Conservation (phyloP, 805 yeast genomes). For the Kuraishia cidri region DNA sequence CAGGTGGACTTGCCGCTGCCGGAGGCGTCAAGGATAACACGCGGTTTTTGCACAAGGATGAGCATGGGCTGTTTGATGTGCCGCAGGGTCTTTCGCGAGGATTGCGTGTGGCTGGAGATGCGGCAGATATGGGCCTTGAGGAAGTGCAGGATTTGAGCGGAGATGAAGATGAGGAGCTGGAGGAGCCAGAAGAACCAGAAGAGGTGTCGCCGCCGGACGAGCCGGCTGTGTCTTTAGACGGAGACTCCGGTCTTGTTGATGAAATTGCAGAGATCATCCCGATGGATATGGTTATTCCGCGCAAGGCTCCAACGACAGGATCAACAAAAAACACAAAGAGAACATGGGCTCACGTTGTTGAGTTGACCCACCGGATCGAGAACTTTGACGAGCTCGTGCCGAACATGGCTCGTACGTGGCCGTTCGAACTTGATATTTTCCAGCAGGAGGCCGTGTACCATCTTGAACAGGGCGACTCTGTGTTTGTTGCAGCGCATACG, state of each 20-base stretch:
- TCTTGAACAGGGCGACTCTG: slow-evolving; percentile 96
- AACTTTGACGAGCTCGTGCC: slow-evolving; percentile 88
- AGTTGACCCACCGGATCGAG: slow-evolving; percentile 70
- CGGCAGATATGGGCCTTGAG: too few relatives aligned
- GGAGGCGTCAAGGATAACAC: slow-evolving; percentile 22
- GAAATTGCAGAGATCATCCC: slow-evolving; percentile 36
- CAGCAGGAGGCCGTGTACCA: slow-evolving; percentile 97
- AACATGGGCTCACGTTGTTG: slow-evolving; percentile 95
- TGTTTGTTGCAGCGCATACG: slow-evolving; percentile 97
- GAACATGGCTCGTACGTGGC: slow-evolving; percentile 89
- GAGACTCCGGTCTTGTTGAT: slow-evolving; percentile 1
- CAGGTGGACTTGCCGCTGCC: slow-evolving; percentile 59
- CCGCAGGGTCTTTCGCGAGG: slow-evolving; percentile 85
- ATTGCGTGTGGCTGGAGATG: slow-evolving; percentile 17
- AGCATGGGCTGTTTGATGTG: slow-evolving; percentile 67
- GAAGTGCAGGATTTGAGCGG: slow-evolving; percentile 8
- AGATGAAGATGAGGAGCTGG: slow-evolving; percentile 4
- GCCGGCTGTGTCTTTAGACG: slow-evolving; percentile 3
- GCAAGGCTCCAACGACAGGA: background rate
- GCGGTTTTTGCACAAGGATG: slow-evolving; percentile 51
- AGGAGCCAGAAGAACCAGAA: slow-evolving; percentile 4
- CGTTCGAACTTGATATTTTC: slow-evolving; percentile 88
- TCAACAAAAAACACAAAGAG: slow-evolving; percentile 16
- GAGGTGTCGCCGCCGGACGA: slow-evolving; percentile 1
- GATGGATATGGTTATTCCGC: slow-evolving; percentile 29